Evolutionary conservation across 176 grass and related monocot species (phyloP), one percentile per base, ranked within the genome.

Genomic region (Chrysopogon serrulatus): DNA sequence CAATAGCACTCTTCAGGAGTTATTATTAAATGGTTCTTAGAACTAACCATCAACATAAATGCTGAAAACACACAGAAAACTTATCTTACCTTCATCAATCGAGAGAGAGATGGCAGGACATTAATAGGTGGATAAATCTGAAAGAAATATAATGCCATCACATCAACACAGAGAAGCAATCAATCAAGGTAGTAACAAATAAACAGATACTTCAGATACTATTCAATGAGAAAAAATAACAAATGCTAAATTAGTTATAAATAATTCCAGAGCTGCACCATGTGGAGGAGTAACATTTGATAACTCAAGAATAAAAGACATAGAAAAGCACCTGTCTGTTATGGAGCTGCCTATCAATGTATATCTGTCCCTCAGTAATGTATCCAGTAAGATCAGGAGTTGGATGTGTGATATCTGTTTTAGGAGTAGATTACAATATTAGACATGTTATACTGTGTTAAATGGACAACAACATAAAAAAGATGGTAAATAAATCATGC

Each of bases 71-170:
- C 15, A 75, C 3, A 42, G 26, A 61, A 16, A 74, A 12, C 4
- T 15, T 9, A 28, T 69, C 60, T 84, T 85, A 99, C 97, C 88
- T 99, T 99, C 97, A 99, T 99, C 91, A 99, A 83, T 32, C 97
- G 83, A 74, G 97, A 99, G 10, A 99, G 91, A 79, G 97, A 99
- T 81, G 97, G 97, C 65, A 99, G 84, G 42, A 96, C 97, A 88
- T 99, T 99, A 84, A 99, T 99, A 5, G 97, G 97, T 71, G 97
- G 97, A 62, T 99, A 96, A 87, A 99, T 99, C 97, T 99, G 91
- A 77, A 92, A 83, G 71, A 27, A 90, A 68, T 28, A 78, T 62
- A 76, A 82, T 76, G 34, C 13, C 77, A 88, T 76, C 73, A 64
- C 4, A 39, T 88, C 33, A 71, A 53, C 45, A 79, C 41, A 19